phyloP scores from a whole-genome alignment of 2,329 filamentous ascomycete species.

The Dothistroma pini region DNA sequence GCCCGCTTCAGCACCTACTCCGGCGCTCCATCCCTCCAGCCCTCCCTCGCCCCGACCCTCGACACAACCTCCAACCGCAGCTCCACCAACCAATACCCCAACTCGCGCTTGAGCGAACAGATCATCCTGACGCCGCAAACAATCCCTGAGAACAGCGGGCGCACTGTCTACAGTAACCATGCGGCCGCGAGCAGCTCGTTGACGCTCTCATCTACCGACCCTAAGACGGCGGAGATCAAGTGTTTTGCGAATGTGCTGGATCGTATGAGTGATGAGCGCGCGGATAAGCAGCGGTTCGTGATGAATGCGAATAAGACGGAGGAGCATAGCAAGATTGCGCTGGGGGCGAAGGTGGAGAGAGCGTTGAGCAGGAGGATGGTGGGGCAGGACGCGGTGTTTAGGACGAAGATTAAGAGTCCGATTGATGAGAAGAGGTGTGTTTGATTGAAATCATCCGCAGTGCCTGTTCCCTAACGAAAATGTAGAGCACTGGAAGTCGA shows the following conservation, averaged over 20 bases:
- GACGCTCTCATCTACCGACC: constrained; percentile 39
- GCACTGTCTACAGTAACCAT: constrained; percentile 19
- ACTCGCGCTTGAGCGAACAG: constrained; percentile 24
- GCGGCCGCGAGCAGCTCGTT: constrained; percentile 24
- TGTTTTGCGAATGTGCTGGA: constrained; percentile 76
- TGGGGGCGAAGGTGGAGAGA: constrained; percentile 86
- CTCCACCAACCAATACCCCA: constrained; percentile 21
- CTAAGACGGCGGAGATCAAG: constrained; percentile 62
- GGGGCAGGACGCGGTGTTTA: constrained; percentile 81
- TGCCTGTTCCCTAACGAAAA: too few relatives aligned
- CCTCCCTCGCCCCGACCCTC: constrained; percentile 46
- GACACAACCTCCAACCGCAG: constrained; percentile 32
- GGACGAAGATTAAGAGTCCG: constrained; percentile 23
- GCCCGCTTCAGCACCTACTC: constrained; percentile 46
- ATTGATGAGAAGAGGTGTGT: constrained; percentile 21
- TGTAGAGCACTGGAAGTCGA: constrained; percentile 9
- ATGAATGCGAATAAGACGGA: constrained; percentile 76
- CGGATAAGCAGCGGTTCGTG: constrained; percentile 75
- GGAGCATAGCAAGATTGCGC: constrained; percentile 77
- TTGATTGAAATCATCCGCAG: neutral
- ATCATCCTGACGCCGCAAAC: constrained; percentile 19
- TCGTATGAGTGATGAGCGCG: constrained; percentile 84
- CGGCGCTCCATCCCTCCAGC: constrained; percentile 48
- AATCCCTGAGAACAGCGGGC: constrained; percentile 19
- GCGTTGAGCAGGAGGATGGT: constrained; percentile 83